phyloP scores from a whole-genome alignment of 345 rosid species.

The Crucihimalaya himalaica region DNA sequence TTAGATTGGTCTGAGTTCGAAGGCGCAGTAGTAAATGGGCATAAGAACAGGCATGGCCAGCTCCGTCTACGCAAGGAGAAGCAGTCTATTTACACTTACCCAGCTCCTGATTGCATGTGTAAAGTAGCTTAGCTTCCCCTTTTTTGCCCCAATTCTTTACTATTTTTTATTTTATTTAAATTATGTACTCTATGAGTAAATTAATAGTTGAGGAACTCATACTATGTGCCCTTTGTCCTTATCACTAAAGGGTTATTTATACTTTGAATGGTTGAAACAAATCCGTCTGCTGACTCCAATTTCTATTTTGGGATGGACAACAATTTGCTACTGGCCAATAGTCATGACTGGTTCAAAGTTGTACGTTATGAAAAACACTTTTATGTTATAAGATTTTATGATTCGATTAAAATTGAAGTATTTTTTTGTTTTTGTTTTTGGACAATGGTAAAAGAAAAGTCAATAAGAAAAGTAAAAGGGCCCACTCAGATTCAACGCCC shows the following conservation, averaged over 20 bases:
- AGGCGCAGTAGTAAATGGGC: conserved; percentile 64
- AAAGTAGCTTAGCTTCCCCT: conserved; percentile 33
- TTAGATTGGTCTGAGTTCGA: conserved; percentile 78
- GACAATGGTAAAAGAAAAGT: background rate
- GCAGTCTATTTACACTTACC: conserved; percentile 92
- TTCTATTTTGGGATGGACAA: no score
- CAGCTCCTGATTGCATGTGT: conserved; percentile 96
- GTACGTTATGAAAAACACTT: no score
- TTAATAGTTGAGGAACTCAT: background rate
- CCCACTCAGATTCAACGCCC: conserved; percentile 41
- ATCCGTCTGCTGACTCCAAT: no score
- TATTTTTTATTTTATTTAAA: background rate
- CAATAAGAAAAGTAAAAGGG: conserved; percentile 20
- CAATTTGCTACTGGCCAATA: no score
- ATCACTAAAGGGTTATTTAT: no score
- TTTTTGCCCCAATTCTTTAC: background rate
- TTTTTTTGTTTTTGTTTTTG: no score
- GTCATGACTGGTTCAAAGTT: no score
- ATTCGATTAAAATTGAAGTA: no score
- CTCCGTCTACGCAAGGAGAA: conserved; percentile 69
- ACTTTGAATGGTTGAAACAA: no score
- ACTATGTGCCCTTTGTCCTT: background rate
- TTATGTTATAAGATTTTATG: no score
- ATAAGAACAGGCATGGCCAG: conserved; percentile 81
- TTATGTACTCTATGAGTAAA: background rate